These are phyloP conservation scores for Colletotrichum navitas DNA, from an alignment of 2,329 filamentous ascomycete genomes.

Conservation along the genomic window DNA sequence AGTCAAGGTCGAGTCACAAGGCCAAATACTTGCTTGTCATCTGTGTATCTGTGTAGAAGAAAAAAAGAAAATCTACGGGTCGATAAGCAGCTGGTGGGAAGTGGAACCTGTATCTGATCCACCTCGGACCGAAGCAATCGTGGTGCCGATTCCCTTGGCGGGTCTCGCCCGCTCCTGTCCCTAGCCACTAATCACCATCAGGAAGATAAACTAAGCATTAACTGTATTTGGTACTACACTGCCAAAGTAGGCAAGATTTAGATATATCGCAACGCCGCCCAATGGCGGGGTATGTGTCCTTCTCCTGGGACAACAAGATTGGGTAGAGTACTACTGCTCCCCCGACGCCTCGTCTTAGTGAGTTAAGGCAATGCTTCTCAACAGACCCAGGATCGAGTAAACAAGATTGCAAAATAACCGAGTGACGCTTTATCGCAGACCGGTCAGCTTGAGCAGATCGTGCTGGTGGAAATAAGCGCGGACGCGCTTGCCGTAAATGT, in stretches of 20 bases:
- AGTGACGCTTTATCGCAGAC: conserved; percentile 47
- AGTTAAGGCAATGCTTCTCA: not conserved
- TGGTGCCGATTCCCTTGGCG: not conserved
- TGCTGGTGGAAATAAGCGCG: conserved; percentile 81
- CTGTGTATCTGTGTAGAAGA: not conserved
- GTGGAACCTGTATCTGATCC: not conserved
- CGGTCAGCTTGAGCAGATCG: conserved; percentile 71
- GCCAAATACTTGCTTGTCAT: not conserved
- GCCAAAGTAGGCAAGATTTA: not conserved
- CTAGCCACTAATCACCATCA: no score
- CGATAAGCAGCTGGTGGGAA: not conserved
- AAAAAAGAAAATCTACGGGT: not conserved
- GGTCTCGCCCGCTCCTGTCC: not conserved
- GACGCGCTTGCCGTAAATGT: conserved; percentile 83
- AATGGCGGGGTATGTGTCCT: conserved; percentile 5
- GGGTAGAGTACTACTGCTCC: no score
- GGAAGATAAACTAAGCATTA: conserved; percentile 4
- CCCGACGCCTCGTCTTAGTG: not conserved
- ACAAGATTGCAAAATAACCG: not conserved
- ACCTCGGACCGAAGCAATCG: not conserved
- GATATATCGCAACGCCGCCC: not conserved
- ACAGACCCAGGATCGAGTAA: no score
- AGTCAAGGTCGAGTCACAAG: not conserved
- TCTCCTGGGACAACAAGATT: not conserved
- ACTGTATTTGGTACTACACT: not conserved